These are phyloP conservation scores for Adansonia digitata DNA, from an alignment of 345 rosid species.

Conservation along the genomic window DNA sequence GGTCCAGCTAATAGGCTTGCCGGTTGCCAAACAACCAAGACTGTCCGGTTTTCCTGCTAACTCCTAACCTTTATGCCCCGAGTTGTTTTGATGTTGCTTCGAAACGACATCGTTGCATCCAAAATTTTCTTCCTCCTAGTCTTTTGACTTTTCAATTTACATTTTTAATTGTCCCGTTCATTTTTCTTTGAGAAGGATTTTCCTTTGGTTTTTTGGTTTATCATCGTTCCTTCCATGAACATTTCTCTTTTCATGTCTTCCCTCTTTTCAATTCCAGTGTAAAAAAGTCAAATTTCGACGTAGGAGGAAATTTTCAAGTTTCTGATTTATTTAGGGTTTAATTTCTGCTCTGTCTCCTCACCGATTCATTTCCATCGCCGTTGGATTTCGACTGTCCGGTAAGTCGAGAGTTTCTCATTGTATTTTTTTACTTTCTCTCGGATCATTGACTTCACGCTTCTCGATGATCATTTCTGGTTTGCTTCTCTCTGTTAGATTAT, in stretches of 20 bases:
- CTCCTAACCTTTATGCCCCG: no score
- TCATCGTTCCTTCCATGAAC: no score
- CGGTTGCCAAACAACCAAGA: no score
- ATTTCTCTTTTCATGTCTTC: not conserved
- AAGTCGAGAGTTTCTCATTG: not conserved
- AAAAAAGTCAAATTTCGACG: not conserved
- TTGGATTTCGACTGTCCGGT: not conserved
- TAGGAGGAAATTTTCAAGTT: no score
- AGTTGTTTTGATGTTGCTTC: no score
- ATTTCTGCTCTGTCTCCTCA: not conserved
- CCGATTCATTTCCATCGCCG: not conserved
- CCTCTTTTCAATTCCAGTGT: not conserved
- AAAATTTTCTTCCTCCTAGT: not conserved
- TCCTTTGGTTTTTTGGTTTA: no score
- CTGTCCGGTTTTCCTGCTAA: no score
- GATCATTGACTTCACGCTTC: not conserved
- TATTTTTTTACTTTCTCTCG: not conserved
- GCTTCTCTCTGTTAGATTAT: not conserved
- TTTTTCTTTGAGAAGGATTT: not conserved
- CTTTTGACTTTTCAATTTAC: not conserved
- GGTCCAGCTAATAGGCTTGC: no score
- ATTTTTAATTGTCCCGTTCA: constrained; percentile 6
- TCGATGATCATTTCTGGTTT: not conserved
- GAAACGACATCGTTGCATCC: no score
- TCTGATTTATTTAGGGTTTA: not conserved